Conservation (phyloP, 768 basidiomycete species). For the Pleurotus sapidus region DNA sequence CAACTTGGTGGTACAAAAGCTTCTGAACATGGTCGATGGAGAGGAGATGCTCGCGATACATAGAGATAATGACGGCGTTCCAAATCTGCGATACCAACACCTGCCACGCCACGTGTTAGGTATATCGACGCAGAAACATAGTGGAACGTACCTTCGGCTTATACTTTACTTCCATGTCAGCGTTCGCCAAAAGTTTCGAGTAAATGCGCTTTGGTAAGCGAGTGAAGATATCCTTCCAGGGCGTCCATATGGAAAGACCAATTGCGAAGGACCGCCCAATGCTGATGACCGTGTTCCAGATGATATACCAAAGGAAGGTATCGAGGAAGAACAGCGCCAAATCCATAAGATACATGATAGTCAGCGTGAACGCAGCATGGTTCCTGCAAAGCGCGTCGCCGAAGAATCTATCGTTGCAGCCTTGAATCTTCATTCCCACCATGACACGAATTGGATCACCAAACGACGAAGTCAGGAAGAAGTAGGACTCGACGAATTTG, state of each 20-base stretch:
- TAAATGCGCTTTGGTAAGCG: slow-evolving; percentile 96
- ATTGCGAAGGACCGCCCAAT: slow-evolving; percentile 86
- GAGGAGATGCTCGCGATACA: slow-evolving; percentile 98
- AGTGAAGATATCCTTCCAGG: slow-evolving; percentile 97
- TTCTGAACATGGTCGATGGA: slow-evolving; percentile 99
- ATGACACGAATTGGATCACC: slow-evolving; percentile 90
- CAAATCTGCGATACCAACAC: slow-evolving; percentile 98
- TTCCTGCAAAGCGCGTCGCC: slow-evolving; percentile 83
- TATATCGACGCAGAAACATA: background rate
- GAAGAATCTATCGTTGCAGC: slow-evolving; percentile 84
- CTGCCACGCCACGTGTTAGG: slow-evolving; percentile 32
- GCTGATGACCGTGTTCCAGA: slow-evolving; percentile 96
- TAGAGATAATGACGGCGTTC: slow-evolving; percentile 99
- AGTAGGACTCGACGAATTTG: slow-evolving; percentile 97
- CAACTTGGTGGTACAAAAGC: slow-evolving; percentile 95
- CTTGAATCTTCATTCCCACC: slow-evolving; percentile 95
- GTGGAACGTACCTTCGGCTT: slow-evolving; percentile 85
- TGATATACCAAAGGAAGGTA: slow-evolving; percentile 99
- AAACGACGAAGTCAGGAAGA: slow-evolving; percentile 96
- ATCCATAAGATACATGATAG: slow-evolving; percentile 99
- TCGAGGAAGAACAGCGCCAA: slow-evolving; percentile 96
- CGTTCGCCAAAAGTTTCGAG: slow-evolving; percentile 89
- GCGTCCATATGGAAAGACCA: slow-evolving; percentile 97
- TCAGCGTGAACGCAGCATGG: slow-evolving; percentile 91
- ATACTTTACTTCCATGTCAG: slow-evolving; percentile 97